Evolutionary conservation across 2,329 filamentous ascomycete species (phyloP).

Genomic region (Venturia effusa): DNA sequence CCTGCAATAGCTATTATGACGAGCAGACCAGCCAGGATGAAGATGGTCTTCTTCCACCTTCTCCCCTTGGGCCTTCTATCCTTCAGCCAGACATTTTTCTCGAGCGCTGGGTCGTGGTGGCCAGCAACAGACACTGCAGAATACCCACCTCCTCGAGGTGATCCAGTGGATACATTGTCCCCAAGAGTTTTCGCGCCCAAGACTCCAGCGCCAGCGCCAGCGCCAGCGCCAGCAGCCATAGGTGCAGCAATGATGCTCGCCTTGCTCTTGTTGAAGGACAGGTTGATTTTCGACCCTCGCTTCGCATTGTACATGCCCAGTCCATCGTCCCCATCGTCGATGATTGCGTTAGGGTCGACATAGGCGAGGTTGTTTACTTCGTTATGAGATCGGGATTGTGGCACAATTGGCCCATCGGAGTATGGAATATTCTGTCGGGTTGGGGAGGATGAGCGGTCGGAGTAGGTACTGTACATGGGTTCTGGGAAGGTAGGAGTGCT

Average conservation of each 20-base stretch:
- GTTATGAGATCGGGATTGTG: constrained; percentile 25
- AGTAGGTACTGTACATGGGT: constrained; percentile 1
- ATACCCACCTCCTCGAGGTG: neutral
- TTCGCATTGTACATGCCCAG: constrained; percentile 43
- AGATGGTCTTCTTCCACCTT: constrained; percentile 53
- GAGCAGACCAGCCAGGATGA: constrained; percentile 57
- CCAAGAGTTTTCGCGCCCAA: neutral
- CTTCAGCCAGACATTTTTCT: constrained; percentile 40
- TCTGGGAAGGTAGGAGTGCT: constrained; percentile 5
- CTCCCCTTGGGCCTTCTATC: constrained; percentile 35
- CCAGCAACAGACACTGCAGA: constrained; percentile 23
- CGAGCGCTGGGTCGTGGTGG: constrained; percentile 12
- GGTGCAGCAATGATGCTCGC: constrained; percentile 34
- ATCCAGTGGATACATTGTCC: neutral
- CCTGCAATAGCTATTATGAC: constrained; percentile 62
- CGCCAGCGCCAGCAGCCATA: constrained; percentile 28
- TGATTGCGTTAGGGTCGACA: constrained; percentile 69
- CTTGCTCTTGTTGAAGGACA: constrained; percentile 36
- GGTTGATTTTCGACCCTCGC: constrained; percentile 50
- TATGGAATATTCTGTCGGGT: neutral
- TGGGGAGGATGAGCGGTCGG: constrained; percentile 3
- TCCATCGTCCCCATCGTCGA: constrained; percentile 82
- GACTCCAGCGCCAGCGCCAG: constrained; percentile 21
- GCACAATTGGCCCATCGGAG: neutral
- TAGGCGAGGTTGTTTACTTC: constrained; percentile 43